Evolutionary conservation across 768 basidiomycete genomes (phyloP), one percentile per base, ranked within the genome.

Genomic region (Gelatoporia subvermispora): DNA sequence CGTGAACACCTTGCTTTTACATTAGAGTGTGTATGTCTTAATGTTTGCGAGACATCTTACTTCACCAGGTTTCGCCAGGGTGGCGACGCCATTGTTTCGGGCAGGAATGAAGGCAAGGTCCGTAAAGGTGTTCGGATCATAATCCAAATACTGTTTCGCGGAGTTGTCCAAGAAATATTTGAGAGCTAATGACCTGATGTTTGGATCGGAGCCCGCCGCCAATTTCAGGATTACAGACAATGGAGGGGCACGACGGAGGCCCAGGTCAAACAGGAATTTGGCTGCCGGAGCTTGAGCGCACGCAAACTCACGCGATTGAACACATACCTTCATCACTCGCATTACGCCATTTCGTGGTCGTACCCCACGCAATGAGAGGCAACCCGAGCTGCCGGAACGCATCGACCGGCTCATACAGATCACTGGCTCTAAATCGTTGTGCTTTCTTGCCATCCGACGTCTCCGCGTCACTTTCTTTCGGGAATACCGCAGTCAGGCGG

Each of bases 351-450:
- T 86, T 93, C 1, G 69, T 68, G 50, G 82, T 72, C 22, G 71
- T 72, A 1, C 87, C 85, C 95, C 95, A 99, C 56, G 93, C 91
- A 37, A 98, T 73, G 2, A 96, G 62, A 3, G 94, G 92, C 20
- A 98, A 67, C 8, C 79, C 78, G 5, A 98, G 69, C 42, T 78
- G 72, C 13, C 90, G 77, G 47, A 93, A 81, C 2, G 75, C 70
- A 31, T 85, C 83, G 1, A 74, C 54, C 1, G 96, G 95, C 60
- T 97, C 95, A 58, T 94, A 97, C 4, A 99, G 72, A 47, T 90
- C 81, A 28, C 74, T 69, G 0, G 92, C 88, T 36, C 73, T 81
- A 58, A 72, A 78, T 18, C 90, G 72, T 42, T 47, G 43, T 55
- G 48, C 39, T 57, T 40, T 49, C 57, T 11, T 52, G 52, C 0